phyloP scores from a whole-genome alignment of 257 asterid species.

The Thymus quinquecostatus region DNA sequence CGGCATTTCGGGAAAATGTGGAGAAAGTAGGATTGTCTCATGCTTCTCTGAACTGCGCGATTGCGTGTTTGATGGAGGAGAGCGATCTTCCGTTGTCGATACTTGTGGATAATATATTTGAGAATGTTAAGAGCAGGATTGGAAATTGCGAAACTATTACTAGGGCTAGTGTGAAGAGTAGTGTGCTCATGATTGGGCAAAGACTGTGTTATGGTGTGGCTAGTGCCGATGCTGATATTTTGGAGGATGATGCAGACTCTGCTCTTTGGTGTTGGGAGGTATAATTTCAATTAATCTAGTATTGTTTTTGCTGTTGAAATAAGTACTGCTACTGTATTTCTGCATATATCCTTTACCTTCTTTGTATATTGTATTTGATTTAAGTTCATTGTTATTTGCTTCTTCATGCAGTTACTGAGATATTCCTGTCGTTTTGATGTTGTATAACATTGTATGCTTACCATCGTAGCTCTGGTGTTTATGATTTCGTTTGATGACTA shows the following conservation, averaged over 20 bases:
- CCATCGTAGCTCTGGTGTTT: not conserved
- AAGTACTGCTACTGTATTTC: not conserved
- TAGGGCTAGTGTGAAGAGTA: slow-evolving; percentile 64
- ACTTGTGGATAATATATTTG: slow-evolving; percentile 64
- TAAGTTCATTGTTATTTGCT: slow-evolving; percentile 16
- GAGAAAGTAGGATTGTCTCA: slow-evolving; percentile 33
- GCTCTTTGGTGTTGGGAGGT: slow-evolving; percentile 99
- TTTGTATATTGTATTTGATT: not conserved
- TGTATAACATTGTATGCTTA: not conserved
- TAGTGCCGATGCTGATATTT: slow-evolving; percentile 65
- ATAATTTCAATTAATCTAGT: not conserved
- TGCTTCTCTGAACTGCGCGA: slow-evolving; percentile 41
- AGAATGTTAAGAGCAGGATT: slow-evolving; percentile 44
- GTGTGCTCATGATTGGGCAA: slow-evolving; percentile 73
- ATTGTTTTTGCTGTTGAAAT: not conserved
- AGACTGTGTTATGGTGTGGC: slow-evolving; percentile 67
- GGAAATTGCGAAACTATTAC: slow-evolving; percentile 51
- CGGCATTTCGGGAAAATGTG: slow-evolving; percentile 33
- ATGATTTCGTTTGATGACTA: not conserved
- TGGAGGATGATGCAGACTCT: slow-evolving; percentile 73
- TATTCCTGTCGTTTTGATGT: not conserved
- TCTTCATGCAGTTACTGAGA: not conserved
- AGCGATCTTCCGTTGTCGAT: slow-evolving; percentile 67
- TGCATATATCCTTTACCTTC: not conserved
- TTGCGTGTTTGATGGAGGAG: slow-evolving; percentile 79